A percentile compares a stretch with the other conserved stretches of the same genome.
phyloP scores from a whole-genome alignment of 106 monocot genomes.

The Allium sativum region DNA sequence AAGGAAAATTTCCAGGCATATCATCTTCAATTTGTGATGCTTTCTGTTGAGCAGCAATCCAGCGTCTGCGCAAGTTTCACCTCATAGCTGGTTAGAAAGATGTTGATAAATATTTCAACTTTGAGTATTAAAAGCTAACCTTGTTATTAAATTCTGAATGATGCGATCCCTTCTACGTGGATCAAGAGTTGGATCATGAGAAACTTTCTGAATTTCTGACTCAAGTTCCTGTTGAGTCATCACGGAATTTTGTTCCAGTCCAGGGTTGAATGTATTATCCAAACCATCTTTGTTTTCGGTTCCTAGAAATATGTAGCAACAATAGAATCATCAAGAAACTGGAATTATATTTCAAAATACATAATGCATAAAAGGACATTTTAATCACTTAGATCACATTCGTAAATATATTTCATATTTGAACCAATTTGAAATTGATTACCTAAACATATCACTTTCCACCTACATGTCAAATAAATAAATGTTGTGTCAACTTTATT shows the following conservation, averaged over 20 bases:
- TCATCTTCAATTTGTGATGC: conserved; percentile 27
- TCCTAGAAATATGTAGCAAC: conserved; percentile 15
- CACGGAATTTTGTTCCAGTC: conserved; percentile 77
- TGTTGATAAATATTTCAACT: no score
- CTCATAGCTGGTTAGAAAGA: no score
- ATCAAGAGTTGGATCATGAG: conserved; percentile 74
- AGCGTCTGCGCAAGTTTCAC: conserved; percentile 28
- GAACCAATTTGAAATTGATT: no score
- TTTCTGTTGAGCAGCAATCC: conserved; percentile 92
- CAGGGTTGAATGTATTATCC: conserved; percentile 77
- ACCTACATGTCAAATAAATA: no score
- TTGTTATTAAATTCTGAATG: conserved; percentile 32
- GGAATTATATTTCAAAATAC: no score
- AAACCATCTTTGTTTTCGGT: conserved; percentile 44
- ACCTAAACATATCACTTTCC: no score
- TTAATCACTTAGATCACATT: no score
- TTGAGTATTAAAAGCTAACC: not conserved
- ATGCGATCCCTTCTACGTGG: conserved; percentile 54
- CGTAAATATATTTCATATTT: no score
- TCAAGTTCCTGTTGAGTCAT: conserved; percentile 91
- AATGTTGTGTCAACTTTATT: no score
- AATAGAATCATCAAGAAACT: no score
- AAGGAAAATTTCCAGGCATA: conserved; percentile 49
- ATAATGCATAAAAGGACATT: no score
- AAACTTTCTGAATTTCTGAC: conserved; percentile 73